Evolutionary conservation across 257 asterid species (phyloP).

Genomic region (Solanum medicagineum): DNA sequence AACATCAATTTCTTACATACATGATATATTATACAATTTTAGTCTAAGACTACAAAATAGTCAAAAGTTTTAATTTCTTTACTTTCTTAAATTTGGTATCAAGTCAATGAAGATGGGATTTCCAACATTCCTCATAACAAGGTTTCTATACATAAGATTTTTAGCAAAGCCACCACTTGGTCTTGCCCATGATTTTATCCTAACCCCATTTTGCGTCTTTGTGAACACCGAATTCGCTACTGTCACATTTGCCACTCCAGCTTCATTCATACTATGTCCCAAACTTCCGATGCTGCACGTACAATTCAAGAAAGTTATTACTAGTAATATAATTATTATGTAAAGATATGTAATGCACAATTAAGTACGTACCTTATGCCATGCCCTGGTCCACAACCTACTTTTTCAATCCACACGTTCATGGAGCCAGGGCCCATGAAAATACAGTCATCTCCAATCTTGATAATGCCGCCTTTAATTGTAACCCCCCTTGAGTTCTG

Average conservation of each 20-base stretch:
- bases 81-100: neutral
- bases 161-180: slow-evolving; percentile 5
- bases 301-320: too few species aligned
- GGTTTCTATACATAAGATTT: neutral
- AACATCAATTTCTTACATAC: too few species aligned
- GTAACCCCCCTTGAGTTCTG: neutral
- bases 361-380: neutral
- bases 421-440: neutral
- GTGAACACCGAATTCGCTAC: slow-evolving; percentile 1
- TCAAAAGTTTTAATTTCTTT: too few species aligned
- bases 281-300: neutral
- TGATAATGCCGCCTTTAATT: neutral
- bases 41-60: too few species aligned
- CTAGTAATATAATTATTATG: too few species aligned
- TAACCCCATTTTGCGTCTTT: neutral
- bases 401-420: neutral
- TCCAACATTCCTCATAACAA: neutral
- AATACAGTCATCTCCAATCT: neutral
- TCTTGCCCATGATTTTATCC: slow-evolving; percentile 3
- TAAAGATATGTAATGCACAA: too few species aligned
- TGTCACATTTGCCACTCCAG: neutral
- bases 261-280: neutral
- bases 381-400: neutral
- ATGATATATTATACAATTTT: too few species aligned
- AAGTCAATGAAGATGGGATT: neutral